phyloP scores from a whole-genome alignment of 1,284 basidiomycete species.

The Amylostereum chailletii region DNA sequence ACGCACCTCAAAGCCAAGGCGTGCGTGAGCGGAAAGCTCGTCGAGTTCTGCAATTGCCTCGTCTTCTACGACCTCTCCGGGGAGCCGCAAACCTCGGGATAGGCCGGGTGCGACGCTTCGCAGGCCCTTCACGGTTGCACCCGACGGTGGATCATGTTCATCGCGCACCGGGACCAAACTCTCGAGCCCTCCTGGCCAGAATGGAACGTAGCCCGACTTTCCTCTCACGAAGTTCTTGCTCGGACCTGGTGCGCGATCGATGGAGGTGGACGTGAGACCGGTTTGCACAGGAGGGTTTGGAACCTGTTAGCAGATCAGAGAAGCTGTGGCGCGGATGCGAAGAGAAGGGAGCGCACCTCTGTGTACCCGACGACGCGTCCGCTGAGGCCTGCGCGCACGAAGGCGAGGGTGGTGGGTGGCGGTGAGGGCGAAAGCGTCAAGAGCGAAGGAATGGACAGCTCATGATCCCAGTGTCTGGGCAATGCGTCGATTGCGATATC shows the following conservation, averaged over 20 bases:
- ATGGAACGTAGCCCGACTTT: constrained; percentile 88
- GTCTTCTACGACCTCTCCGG: constrained; percentile 44
- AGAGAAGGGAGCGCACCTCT: constrained; percentile 38
- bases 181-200: constrained; percentile 85
- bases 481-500: neutral
- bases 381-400: constrained; percentile 71
- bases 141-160: constrained; percentile 23
- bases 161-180: constrained; percentile 35
- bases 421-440: constrained; percentile 60
- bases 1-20: too few relatives aligned
- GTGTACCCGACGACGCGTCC: constrained; percentile 76
- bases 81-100: constrained; percentile 56
- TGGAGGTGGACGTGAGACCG: constrained; percentile 73
- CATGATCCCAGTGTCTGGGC: constrained; percentile 62
- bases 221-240: constrained; percentile 83
- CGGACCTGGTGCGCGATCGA: constrained; percentile 76
- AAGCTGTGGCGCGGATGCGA: neutral
- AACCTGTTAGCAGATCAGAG: constrained; percentile 26
- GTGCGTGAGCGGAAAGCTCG: neutral
- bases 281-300: constrained; percentile 41
- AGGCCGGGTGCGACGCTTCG: constrained; percentile 57
- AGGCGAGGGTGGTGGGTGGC: constrained; percentile 70
- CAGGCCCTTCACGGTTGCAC: constrained; percentile 34
- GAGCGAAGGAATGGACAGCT: constrained; percentile 51
- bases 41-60: constrained; percentile 28